A percentile compares a stretch with the other conserved stretches of the same genome.
phyloP scores from a whole-genome alignment of 2,329 filamentous ascomycete species.

The Pochonia chlamydosporia region DNA sequence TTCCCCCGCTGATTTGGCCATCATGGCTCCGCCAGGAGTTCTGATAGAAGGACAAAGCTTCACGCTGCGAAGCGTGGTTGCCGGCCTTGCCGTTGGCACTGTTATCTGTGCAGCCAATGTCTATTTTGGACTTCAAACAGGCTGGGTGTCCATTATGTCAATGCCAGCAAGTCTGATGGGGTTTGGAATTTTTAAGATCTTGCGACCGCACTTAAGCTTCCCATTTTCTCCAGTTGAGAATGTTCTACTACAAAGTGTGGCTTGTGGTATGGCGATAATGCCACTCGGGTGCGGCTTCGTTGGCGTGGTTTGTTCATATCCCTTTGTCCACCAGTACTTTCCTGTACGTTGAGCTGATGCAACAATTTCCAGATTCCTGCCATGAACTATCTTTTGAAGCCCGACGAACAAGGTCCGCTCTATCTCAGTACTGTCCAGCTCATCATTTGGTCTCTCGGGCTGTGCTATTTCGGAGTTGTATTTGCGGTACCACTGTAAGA shows the following conservation, averaged over 20 bases:
- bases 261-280: slow-evolving; percentile 94
- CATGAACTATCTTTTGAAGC: slow-evolving; percentile 75
- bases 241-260: slow-evolving; percentile 92
- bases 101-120: slow-evolving; percentile 96
- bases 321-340: background rate
- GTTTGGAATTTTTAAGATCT: slow-evolving; percentile 83
- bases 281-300: slow-evolving; percentile 93
- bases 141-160: slow-evolving; percentile 74
- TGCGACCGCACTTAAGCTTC: slow-evolving; percentile 65
- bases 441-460: slow-evolving; percentile 82
- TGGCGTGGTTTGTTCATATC: slow-evolving; percentile 56
- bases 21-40: slow-evolving; percentile 6
- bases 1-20: background rate
- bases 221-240: slow-evolving; percentile 96
- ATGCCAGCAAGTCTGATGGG: slow-evolving; percentile 95
- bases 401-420: slow-evolving; percentile 74
- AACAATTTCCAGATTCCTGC: slow-evolving; percentile 60
- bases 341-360: slow-evolving; percentile 6
- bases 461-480: slow-evolving; percentile 95
- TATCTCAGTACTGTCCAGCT: slow-evolving; percentile 68
- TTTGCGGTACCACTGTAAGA: slow-evolving; percentile 81
- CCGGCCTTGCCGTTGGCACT: slow-evolving; percentile 77
- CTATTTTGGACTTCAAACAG: slow-evolving; percentile 94
- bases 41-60: slow-evolving; percentile 59
- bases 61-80: slow-evolving; percentile 72